phyloP scores from a whole-genome alignment of 306 rosid species.

The Leucaena leucocephala region DNA sequence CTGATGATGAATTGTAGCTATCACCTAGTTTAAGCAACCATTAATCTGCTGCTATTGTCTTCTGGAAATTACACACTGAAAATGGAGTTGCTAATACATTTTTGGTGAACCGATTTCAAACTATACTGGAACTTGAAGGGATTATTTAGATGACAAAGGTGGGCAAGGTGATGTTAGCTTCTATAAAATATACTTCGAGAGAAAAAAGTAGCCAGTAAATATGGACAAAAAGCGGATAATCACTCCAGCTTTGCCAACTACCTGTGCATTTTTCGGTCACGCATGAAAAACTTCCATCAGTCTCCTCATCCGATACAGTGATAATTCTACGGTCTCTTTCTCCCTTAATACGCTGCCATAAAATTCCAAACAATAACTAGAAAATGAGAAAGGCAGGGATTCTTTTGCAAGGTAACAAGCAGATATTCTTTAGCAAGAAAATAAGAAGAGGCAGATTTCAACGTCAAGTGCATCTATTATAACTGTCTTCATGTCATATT shows the following conservation, averaged over 20 bases:
- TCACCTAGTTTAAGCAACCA: constrained; percentile 11
- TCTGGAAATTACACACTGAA: background rate
- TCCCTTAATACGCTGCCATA: constrained; percentile 49
- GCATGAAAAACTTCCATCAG: constrained; percentile 68
- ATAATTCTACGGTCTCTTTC: constrained; percentile 61
- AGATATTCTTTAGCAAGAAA: constrained; percentile 11
- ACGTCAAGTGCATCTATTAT: constrained; percentile 33
- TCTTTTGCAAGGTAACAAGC: constrained; percentile 24
- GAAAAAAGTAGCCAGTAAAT: constrained; percentile 7
- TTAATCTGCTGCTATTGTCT: background rate
- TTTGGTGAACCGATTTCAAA: constrained; percentile 11
- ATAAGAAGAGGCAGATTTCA: constrained; percentile 19
- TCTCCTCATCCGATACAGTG: constrained; percentile 89
- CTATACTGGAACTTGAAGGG: background rate
- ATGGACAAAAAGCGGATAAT: constrained; percentile 11
- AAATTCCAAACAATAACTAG: constrained; percentile 21
- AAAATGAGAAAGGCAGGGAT: constrained; percentile 21
- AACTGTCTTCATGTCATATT: constrained; percentile 4
- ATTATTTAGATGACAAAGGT: background rate
- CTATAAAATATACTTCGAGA: background rate
- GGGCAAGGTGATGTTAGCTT: constrained; percentile 10
- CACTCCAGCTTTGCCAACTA: constrained; percentile 43
- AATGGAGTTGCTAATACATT: constrained; percentile 6
- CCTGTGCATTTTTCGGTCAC: constrained; percentile 66
- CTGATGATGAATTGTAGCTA: constrained; percentile 5